Percentiles rank a stretch among this genome's conserved stretches.
Conservation (phyloP, 2,329 filamentous ascomycete species). For the Aspergillus brunneoviolaceus region DNA sequence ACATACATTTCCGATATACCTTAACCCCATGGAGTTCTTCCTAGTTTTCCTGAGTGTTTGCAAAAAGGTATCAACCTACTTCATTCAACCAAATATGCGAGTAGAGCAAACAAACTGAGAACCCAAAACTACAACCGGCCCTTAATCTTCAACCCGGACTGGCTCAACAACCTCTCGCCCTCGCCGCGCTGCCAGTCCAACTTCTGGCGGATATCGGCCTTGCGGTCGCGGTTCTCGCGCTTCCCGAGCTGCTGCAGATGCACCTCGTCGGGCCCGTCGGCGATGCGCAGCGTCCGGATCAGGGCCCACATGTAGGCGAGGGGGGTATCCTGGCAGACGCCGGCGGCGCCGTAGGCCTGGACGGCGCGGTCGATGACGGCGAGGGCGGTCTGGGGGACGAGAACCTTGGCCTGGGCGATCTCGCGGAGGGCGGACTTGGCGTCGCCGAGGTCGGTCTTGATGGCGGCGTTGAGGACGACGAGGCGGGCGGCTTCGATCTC, state of each 20-base stretch:
- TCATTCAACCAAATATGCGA: no score
- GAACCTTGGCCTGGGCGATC: constrained; percentile 92
- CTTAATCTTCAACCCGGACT: constrained; percentile 38
- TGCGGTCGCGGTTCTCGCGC: constrained; percentile 55
- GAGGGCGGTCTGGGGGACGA: constrained; percentile 78
- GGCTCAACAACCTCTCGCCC: constrained; percentile 38
- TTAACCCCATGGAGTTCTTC: not conserved
- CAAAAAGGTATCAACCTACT: no score
- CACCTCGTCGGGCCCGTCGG: constrained; percentile 96
- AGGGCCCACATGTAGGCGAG: constrained; percentile 79
- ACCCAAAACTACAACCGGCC: constrained; percentile 31
- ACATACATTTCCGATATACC: no score
- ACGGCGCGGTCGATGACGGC: constrained; percentile 91
- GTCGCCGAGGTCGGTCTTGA: constrained; percentile 86
- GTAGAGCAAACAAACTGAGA: not conserved
- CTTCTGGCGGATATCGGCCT: constrained; percentile 44
- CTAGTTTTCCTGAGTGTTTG: no score
- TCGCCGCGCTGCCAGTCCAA: constrained; percentile 44
- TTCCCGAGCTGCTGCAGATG: constrained; percentile 63
- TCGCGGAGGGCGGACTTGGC: constrained; percentile 89
- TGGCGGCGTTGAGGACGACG: constrained; percentile 87
- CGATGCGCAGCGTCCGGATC: constrained; percentile 78
- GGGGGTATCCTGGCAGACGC: constrained; percentile 91
- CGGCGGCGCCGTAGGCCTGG: constrained; percentile 86
- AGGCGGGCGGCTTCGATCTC: constrained; percentile 92